A percentile compares a stretch with the other conserved stretches of the same genome.
Evolutionary conservation across 345 rosid species (phyloP).

Genomic region (Acer yangbiense): DNA sequence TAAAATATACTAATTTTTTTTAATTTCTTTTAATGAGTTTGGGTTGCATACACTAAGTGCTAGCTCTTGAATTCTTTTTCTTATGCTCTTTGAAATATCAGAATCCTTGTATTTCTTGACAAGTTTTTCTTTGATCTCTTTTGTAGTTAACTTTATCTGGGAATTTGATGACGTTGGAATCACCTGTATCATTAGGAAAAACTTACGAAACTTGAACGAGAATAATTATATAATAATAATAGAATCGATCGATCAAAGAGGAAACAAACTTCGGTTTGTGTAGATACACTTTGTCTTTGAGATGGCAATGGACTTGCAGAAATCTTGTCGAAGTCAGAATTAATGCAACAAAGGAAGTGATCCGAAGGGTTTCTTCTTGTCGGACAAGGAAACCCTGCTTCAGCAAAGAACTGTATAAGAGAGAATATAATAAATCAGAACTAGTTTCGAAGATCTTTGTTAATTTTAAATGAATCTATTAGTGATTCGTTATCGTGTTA

Average conservation of each 20-base stretch:
- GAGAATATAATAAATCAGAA: background rate
- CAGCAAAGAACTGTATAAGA: constrained; percentile 44
- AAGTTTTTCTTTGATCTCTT: constrained; percentile 16
- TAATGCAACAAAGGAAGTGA: constrained; percentile 52
- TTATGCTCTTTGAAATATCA: constrained; percentile 16
- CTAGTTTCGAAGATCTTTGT: background rate
- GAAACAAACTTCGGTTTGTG: background rate
- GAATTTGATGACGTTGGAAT: background rate
- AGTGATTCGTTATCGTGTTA: background rate
- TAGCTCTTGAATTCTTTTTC: constrained; percentile 18
- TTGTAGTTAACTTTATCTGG: background rate
- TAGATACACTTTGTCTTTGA: too few species aligned
- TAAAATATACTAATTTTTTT: too few species aligned
- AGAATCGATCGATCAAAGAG: background rate
- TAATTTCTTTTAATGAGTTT: background rate
- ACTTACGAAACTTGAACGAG: background rate
- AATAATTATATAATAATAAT: background rate
- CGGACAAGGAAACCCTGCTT: constrained; percentile 60
- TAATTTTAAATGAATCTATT: background rate
- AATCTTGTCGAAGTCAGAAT: constrained; percentile 48
- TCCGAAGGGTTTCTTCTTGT: constrained; percentile 49
- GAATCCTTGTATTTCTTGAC: constrained; percentile 20
- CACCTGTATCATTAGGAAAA: background rate
- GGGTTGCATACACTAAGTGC: constrained; percentile 11
- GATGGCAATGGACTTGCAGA: background rate